These are phyloP conservation scores for Saitozyma podzolica DNA, from an alignment of 768 basidiomycete species.

Conservation along the genomic window DNA sequence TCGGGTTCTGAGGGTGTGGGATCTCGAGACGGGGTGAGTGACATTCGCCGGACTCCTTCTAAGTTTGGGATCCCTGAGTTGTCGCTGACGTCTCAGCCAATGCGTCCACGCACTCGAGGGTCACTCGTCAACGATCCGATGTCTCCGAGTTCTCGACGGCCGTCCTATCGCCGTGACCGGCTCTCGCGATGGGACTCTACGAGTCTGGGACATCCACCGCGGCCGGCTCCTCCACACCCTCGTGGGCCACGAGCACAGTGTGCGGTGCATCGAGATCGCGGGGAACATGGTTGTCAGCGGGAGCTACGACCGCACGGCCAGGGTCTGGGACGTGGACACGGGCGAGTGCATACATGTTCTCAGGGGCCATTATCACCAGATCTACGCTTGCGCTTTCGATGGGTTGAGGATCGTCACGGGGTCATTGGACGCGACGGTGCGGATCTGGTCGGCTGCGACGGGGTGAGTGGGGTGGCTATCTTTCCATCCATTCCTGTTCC, in stretches of 20 bases:
- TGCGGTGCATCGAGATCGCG: constrained; percentile 83
- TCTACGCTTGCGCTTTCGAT: constrained; percentile 89
- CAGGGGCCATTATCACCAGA: constrained; percentile 78
- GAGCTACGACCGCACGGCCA: constrained; percentile 83
- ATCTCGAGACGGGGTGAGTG: constrained; percentile 75
- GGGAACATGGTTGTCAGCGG: constrained; percentile 84
- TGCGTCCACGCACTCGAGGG: constrained; percentile 79
- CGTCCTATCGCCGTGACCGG: constrained; percentile 87
- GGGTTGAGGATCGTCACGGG: constrained; percentile 79
- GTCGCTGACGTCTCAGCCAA: constrained; percentile 51
- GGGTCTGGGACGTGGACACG: constrained; percentile 90
- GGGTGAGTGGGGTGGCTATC: constrained; percentile 77
- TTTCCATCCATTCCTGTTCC: constrained; percentile 69
- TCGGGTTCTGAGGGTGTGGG: constrained; percentile 88
- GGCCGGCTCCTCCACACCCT: constrained; percentile 63
- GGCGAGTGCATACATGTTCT: constrained; percentile 82
- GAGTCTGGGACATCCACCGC: constrained; percentile 89
- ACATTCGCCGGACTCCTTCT: background rate
- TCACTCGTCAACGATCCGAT: constrained; percentile 87
- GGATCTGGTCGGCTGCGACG: constrained; percentile 82
- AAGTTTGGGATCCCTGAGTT: background rate
- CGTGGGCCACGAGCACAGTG: constrained; percentile 74
- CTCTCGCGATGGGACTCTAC: constrained; percentile 77
- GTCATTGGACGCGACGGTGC: constrained; percentile 87
- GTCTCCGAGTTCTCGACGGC: constrained; percentile 80